Conservation (phyloP, 108 stramenopile genomes). For the Fistulifera pelliculosa region DNA sequence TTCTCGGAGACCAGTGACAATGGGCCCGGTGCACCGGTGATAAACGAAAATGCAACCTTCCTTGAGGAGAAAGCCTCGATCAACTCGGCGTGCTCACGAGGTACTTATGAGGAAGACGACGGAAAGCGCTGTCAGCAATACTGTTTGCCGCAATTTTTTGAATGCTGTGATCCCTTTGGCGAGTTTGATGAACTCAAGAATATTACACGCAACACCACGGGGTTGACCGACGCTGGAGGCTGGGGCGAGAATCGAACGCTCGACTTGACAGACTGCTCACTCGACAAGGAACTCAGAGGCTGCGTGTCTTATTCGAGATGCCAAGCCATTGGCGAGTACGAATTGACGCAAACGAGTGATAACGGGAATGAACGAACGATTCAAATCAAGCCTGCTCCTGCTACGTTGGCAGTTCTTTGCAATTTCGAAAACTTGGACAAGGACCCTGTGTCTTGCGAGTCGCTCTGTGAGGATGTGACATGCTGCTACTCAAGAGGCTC, state of each 20-base stretch:
- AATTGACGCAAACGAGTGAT: not conserved
- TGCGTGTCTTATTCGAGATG: slow-evolving; percentile 9
- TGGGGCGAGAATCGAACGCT: too few relatives aligned
- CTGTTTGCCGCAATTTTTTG: slow-evolving; percentile 2
- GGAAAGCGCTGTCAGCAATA: slow-evolving; percentile 5
- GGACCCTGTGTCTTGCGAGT: not conserved
- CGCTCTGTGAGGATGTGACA: not conserved
- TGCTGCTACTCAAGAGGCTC: slow-evolving; percentile 4
- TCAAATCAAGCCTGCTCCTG: not conserved
- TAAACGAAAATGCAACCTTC: slow-evolving; percentile 3
- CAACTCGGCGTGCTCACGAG: not conserved
- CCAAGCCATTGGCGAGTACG: slow-evolving; percentile 1
- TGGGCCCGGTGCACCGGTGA: not conserved
- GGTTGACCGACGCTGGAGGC: too few relatives aligned
- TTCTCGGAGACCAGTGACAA: not conserved
- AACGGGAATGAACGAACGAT: not conserved
- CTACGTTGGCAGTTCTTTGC: slow-evolving; percentile 3
- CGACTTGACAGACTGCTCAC: slow-evolving; percentile 1
- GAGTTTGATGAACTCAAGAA: not conserved
- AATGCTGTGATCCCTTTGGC: slow-evolving; percentile 14
- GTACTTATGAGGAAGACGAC: not conserved
- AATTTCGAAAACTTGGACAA: not conserved
- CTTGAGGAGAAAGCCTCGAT: not conserved
- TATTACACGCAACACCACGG: too few relatives aligned
- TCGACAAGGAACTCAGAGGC: slow-evolving; percentile 5